A percentile compares a stretch with the other conserved stretches of the same genome.
phyloP scores from a whole-genome alignment of 2,329 filamentous ascomycete genomes.

The Aspergillus awamori region DNA sequence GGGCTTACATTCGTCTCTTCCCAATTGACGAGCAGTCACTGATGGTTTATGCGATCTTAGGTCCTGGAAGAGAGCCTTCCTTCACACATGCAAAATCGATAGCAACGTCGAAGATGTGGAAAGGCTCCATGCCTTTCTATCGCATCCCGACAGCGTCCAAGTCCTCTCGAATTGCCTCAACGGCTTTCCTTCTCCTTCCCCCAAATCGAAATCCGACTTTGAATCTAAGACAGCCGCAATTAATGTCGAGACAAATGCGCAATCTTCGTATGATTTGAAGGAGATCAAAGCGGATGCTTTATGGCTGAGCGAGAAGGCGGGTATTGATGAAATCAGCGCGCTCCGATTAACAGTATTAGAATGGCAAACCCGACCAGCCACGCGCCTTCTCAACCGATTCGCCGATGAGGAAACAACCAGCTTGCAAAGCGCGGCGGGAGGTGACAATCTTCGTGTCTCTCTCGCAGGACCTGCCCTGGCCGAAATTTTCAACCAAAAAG shows the following conservation, averaged over 20 bases:
- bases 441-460: conserved; percentile 63
- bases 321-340: conserved; percentile 79
- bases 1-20: conserved; percentile 16
- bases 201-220: conserved; percentile 70
- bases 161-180: conserved; percentile 70
- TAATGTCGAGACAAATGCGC: conserved; percentile 70
- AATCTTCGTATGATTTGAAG: conserved; percentile 71
- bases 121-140: conserved; percentile 70
- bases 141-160: conserved; percentile 67
- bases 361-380: conserved; percentile 77
- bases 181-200: conserved; percentile 66
- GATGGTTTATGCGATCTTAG: conserved; percentile 45
- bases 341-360: conserved; percentile 80
- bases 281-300: conserved; percentile 80
- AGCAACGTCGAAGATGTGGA: conserved; percentile 54
- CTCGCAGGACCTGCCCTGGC: conserved; percentile 47
- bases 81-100: conserved; percentile 51
- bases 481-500: conserved; percentile 37
- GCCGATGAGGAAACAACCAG: conserved; percentile 78
- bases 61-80: conserved; percentile 61
- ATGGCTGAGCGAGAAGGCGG: conserved; percentile 79
- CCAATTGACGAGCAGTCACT: conserved; percentile 20
- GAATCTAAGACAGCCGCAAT: conserved; percentile 86
- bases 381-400: conserved; percentile 70
- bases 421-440: conserved; percentile 72